These are phyloP conservation scores for Chytriomyces confervae DNA, from an alignment of 192 early-diverging fungal species.

Conservation along the genomic window DNA sequence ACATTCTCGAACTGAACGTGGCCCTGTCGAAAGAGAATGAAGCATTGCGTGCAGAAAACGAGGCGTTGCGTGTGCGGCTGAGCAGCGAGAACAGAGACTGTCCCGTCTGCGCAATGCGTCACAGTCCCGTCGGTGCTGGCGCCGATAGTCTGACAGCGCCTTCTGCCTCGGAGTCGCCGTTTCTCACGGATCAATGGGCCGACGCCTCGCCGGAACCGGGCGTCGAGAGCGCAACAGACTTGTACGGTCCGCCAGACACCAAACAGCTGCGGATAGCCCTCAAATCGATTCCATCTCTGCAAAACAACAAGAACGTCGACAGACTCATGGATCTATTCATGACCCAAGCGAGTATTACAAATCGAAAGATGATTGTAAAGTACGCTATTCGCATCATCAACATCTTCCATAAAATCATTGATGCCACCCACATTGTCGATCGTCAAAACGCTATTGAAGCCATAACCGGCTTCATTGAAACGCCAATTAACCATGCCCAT, in stretches of 20 bases:
- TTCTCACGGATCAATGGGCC: background rate
- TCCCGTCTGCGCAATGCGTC: too few species aligned
- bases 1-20: too few species aligned
- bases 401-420: conserved; percentile 5
- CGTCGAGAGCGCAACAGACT: conserved; percentile 1
- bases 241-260: conserved; percentile 28
- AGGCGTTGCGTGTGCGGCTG: too few species aligned
- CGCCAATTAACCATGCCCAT: background rate
- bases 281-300: conserved; percentile 1
- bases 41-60: too few species aligned
- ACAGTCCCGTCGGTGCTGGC: too few species aligned
- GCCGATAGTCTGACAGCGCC: background rate
- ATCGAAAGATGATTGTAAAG: background rate
- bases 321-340: conserved; percentile 18
- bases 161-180: background rate
- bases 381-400: background rate
- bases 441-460: conserved; percentile 11
- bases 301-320: conserved; percentile 10
- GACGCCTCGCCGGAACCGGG: background rate
- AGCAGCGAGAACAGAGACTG: too few species aligned
- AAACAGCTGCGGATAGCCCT: conserved; percentile 12
- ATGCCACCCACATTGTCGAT: background rate
- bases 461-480: background rate
- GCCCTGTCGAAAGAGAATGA: too few species aligned
- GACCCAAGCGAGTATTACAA: background rate